These are phyloP conservation scores for Brassica rapa DNA, from an alignment of 345 rosid genomes.

Conservation along the genomic window DNA sequence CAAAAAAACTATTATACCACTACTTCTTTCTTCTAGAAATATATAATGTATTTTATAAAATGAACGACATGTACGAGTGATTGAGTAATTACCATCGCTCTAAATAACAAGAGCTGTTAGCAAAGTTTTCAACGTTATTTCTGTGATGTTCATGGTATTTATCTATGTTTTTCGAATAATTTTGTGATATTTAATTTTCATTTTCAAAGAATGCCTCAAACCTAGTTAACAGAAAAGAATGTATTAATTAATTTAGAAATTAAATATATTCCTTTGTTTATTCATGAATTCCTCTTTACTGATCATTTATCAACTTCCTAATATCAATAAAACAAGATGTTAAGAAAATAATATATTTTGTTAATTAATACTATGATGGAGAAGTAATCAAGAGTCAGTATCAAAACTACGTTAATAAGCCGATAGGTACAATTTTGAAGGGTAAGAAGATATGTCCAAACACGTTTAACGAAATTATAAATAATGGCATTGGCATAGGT, in stretches of 20 bases:
- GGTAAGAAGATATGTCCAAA: conserved; percentile 32
- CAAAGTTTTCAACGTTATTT: neutral
- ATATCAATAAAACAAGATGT: neutral
- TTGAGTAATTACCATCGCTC: neutral
- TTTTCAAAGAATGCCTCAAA: neutral
- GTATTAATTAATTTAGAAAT: neutral
- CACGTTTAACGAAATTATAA: conserved; percentile 30
- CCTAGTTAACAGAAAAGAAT: no score
- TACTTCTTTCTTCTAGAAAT: neutral
- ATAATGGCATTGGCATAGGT: conserved; percentile 22
- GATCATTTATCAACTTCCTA: neutral
- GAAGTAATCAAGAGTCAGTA: conserved; percentile 30
- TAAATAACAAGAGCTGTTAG: neutral
- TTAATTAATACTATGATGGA: neutral
- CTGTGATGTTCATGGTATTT: neutral
- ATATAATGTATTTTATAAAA: neutral
- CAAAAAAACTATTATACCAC: neutral
- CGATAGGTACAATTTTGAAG: conserved; percentile 16
- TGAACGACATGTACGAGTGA: neutral
- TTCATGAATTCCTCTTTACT: neutral
- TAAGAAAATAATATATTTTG: neutral
- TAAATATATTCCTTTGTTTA: neutral
- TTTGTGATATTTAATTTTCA: neutral
- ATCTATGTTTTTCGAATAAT: neutral
- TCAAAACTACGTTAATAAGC: conserved; percentile 15